phyloP scores from a whole-genome alignment of 129 eudicot genomes.

The Apium graveolens region DNA sequence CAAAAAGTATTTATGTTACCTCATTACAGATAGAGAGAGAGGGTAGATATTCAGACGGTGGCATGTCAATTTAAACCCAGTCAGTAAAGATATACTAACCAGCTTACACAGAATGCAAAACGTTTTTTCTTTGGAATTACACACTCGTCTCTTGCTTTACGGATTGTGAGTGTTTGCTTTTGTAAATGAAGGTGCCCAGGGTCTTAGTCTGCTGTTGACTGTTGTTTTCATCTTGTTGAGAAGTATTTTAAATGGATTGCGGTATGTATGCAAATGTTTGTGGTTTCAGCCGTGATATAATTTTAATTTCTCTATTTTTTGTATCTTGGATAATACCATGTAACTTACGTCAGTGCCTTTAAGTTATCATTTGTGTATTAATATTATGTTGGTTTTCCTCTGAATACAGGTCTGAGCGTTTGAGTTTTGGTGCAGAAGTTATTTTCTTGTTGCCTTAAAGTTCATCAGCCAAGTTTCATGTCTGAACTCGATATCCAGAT shows the following conservation, averaged over 20 bases:
- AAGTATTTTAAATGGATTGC: background rate
- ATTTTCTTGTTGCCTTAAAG: conserved; percentile 6
- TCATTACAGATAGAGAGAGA: conserved; percentile 21
- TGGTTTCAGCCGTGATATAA: background rate
- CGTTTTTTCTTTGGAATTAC: no score
- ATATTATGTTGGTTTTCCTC: background rate
- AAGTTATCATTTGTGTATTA: background rate
- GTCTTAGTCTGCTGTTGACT: background rate
- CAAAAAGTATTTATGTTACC: conserved; percentile 77
- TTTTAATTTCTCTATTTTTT: no score
- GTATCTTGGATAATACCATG: background rate
- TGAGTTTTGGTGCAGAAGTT: conserved; percentile 9
- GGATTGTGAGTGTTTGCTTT: no score
- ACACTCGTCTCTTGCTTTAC: no score
- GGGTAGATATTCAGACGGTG: no score
- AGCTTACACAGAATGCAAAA: background rate
- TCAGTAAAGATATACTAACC: background rate
- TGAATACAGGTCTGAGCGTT: conserved; percentile 53
- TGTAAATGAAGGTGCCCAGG: background rate
- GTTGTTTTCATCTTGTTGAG: background rate
- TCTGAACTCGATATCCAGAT: conserved; percentile 85
- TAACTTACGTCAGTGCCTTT: background rate
- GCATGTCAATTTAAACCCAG: no score
- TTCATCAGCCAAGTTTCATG: conserved; percentile 61
- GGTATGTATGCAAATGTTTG: background rate